phyloP scores from a whole-genome alignment of 768 basidiomycete species.

The Mycena vulgaris region DNA sequence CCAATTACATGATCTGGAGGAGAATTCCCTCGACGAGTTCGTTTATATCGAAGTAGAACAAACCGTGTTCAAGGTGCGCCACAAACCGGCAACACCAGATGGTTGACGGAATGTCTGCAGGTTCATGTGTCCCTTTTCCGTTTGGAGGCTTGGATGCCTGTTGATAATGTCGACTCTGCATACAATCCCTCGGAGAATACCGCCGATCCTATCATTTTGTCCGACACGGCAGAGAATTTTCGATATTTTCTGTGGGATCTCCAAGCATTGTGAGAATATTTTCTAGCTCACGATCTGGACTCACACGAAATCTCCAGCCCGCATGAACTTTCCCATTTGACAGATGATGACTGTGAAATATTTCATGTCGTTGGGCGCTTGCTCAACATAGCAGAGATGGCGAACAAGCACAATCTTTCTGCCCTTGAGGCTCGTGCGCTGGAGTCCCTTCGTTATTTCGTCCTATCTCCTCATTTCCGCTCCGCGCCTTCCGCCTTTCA shows the following conservation, averaged over 20 bases:
- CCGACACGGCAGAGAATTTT: conserved; percentile 61
- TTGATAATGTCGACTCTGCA: background rate
- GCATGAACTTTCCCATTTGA: conserved; percentile 50
- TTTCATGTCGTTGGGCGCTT: conserved; percentile 38
- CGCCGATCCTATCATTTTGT: conserved; percentile 41
- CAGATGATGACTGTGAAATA: conserved; percentile 47
- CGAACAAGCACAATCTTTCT: conserved; percentile 64
- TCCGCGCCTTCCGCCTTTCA: conserved; percentile 49
- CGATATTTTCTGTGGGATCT: conserved; percentile 66
- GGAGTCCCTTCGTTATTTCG: conserved; percentile 38
- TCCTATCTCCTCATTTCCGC: conserved; percentile 37
- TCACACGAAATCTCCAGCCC: conserved; percentile 46
- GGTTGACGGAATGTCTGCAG: background rate
- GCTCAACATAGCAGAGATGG: conserved; percentile 62
- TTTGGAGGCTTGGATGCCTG: background rate
- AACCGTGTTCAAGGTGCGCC: background rate
- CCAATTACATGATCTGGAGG: background rate
- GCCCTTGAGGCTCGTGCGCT: conserved; percentile 63
- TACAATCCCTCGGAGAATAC: background rate
- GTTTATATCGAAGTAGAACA: background rate
- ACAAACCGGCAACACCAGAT: background rate
- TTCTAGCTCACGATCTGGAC: background rate
- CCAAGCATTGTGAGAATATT: conserved; percentile 59
- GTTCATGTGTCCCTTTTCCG: background rate
- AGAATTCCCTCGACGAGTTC: background rate